Evolutionary conservation across 2,329 filamentous ascomycete genomes (phyloP), one percentile per base, ranked within the genome.

Genomic region (Annulohypoxylon truncatum): DNA sequence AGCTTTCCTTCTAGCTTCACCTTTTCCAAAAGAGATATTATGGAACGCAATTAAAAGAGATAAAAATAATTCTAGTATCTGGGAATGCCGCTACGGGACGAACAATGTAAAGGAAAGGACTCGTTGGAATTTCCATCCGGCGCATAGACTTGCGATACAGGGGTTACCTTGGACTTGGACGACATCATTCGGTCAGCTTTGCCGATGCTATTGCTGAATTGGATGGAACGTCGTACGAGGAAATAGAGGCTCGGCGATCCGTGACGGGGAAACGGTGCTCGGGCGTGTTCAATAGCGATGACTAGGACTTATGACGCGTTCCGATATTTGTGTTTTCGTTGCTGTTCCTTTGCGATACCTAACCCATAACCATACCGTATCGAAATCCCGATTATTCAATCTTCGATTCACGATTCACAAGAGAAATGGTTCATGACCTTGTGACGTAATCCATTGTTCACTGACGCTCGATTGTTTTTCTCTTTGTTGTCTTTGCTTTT

Each of bases 261-360:
- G 44, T 29, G 22, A 29, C 22, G 24, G n/a, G 13, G 13, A 13
- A 15, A 42, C 18, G 26, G 24, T 15, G 13, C 24, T 18, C 15
- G 44, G 15, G 24, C 26, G 44, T 24, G 42, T n/a, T 29, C 18
- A 28, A 28, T 15, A 15, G 48, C 48, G 15, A 51, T 4, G 4
- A 10, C 26, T 51, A 51, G 31, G 48, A 51, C 48, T 18, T n/a
- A 51, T 51, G 48, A 51, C 28, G 48, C 31, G 18, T 51, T 6
- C 29, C n/a, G 15, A 6, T 20, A 9, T 40, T 40, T 13, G 22
- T 28, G 12, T 6, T 26, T 8, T 13, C 20, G 15, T 26, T 47
- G 22, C 20, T 18, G 9, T 46, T 24, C 13, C 20, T 24, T n/a
- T 26, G 18, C 20, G 42, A 42, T 22, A 40, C 15, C 15, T 15